A percentile compares a stretch with the other conserved stretches of the same genome.
Evolutionary conservation across 345 rosid species (phyloP).

Genomic region (Populus ilicifolia): DNA sequence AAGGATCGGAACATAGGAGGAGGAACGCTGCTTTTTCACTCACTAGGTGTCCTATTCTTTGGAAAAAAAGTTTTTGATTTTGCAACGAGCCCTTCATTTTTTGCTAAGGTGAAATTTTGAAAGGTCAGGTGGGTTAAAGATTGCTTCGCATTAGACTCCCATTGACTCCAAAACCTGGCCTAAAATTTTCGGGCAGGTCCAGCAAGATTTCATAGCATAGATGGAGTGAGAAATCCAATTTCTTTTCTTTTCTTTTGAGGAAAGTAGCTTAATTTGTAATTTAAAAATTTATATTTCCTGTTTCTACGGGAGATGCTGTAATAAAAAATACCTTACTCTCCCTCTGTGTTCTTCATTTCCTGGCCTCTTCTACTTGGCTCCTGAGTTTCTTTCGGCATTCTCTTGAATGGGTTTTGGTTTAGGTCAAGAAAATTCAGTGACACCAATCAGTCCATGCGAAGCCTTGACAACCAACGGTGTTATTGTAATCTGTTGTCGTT

Average conservation of each 20-base stretch:
- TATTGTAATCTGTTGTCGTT: too few species aligned
- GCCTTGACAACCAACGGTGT: too few species aligned
- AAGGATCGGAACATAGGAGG: conserved; percentile 40
- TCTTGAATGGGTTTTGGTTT: neutral
- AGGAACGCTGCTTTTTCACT: neutral
- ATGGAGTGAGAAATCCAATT: neutral
- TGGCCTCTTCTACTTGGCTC: neutral
- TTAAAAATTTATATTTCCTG: conserved; percentile 16
- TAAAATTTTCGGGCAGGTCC: conserved; percentile 6
- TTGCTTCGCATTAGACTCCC: neutral
- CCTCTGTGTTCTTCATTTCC: neutral
- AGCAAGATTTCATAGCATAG: conserved; percentile 10
- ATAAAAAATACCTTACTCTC: conserved; percentile 6
- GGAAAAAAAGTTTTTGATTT: neutral
- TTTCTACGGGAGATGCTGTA: conserved; percentile 10
- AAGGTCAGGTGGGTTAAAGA: neutral
- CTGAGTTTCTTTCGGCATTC: neutral
- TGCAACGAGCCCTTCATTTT: neutral
- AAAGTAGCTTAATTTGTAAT: conserved; percentile 18
- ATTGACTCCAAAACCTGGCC: neutral
- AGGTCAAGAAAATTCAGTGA: neutral
- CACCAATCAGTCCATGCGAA: too few species aligned
- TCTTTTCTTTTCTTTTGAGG: neutral
- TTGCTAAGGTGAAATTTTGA: neutral
- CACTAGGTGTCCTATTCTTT: neutral